Percentiles rank a stretch among this genome's conserved stretches.
Conservation (phyloP, 106 monocot genomes). For the Alisma plantagoaquatica region DNA sequence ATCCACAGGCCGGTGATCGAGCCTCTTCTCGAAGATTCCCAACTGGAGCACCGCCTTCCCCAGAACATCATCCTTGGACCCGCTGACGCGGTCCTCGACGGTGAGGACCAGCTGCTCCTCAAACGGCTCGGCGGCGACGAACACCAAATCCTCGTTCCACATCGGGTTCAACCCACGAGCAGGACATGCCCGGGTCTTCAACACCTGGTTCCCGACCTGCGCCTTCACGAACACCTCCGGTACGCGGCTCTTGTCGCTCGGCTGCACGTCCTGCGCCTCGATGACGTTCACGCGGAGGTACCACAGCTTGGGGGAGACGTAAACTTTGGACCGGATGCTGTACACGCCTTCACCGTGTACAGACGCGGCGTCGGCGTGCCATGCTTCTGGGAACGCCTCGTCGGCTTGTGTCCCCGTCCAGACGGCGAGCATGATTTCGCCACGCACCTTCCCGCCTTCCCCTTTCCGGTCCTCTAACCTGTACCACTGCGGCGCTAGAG, state of each 20-base stretch:
- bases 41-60: conserved; percentile 37
- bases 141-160: conserved; percentile 73
- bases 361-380: conserved; percentile 64
- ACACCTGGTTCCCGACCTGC: conserved; percentile 16
- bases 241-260: conserved; percentile 7
- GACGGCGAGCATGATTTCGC: conserved; percentile 68
- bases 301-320: conserved; percentile 27
- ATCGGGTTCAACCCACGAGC: conserved; percentile 13
- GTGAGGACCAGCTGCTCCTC: conserved; percentile 55
- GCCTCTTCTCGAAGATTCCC: conserved; percentile 37
- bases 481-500: conserved; percentile 90
- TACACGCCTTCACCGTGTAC: conserved; percentile 23
- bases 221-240: conserved; percentile 20
- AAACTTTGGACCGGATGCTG: conserved; percentile 21
- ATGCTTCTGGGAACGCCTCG: conserved; percentile 68
- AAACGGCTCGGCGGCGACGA: conserved; percentile 63
- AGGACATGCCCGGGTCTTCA: conserved; percentile 7
- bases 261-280: conserved; percentile 25
- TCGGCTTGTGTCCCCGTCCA: conserved; percentile 80
- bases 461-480: conserved; percentile 59
- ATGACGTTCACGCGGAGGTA: conserved; percentile 22
- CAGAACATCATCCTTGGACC: conserved; percentile 42
- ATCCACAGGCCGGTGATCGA: conserved; percentile 40
- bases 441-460: conserved; percentile 57
- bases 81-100: conserved; percentile 40